Evolutionary conservation across 495 filamentous ascomycete genomes (phyloP).

Genomic region (Pseudoneurospora amorphoporcata): DNA sequence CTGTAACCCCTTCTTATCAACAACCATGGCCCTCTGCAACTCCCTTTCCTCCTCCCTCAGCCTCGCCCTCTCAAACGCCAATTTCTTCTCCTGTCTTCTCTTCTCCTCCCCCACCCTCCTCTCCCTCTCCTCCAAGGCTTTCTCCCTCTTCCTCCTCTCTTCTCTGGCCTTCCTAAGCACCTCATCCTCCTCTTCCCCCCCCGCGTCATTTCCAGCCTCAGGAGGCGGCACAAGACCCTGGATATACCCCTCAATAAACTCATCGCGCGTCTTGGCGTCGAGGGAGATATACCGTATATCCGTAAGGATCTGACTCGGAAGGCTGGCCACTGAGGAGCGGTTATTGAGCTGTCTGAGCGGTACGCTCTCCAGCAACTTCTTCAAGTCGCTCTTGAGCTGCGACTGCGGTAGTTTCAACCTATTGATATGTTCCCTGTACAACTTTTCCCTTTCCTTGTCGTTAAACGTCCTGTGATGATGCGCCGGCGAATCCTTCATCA

Average conservation of each 20-base stretch:
- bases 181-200: constrained; percentile 46
- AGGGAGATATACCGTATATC: constrained; percentile 81
- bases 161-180: constrained; percentile 49
- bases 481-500: constrained; percentile 56
- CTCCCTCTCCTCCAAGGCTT: constrained; percentile 66
- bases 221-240: constrained; percentile 60
- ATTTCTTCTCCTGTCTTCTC: constrained; percentile 50
- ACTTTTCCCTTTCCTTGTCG: constrained; percentile 86
- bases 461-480: constrained; percentile 34
- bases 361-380: constrained; percentile 59
- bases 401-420: constrained; percentile 65
- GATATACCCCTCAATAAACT: constrained; percentile 67
- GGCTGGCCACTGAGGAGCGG: constrained; percentile 49
- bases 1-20: constrained; percentile 61
- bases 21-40: constrained; percentile 66
- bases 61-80: constrained; percentile 54
- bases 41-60: constrained; percentile 69
- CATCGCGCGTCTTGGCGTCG: constrained; percentile 54
- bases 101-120: constrained; percentile 67
- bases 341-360: constrained; percentile 57
- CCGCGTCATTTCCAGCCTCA: constrained; percentile 16
- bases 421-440: constrained; percentile 79
- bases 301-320: constrained; percentile 53
- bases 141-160: constrained; percentile 59
- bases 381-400: constrained; percentile 69